Percentiles rank a stretch among this genome's conserved stretches.
Evolutionary conservation across 1,139 yeast species (phyloP).

Genomic region (Wickerhamomyces sp.): DNA sequence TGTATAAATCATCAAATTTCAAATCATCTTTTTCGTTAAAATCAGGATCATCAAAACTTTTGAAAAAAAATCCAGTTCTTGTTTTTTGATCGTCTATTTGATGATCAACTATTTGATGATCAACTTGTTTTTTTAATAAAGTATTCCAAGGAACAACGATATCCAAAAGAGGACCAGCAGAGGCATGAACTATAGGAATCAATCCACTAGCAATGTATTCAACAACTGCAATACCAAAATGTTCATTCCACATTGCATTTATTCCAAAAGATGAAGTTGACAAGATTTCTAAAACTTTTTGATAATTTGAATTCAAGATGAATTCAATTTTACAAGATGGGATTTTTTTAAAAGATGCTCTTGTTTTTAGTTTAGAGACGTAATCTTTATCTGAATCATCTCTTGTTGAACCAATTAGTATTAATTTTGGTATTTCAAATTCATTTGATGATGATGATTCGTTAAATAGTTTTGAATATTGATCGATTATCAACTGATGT

Average conservation of each 20-base stretch:
- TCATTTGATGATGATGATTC: slow-evolving; percentile 6
- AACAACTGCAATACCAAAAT: slow-evolving; percentile 96
- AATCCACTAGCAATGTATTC: slow-evolving; percentile 87
- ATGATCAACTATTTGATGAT: slow-evolving; percentile 17
- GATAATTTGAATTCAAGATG: slow-evolving; percentile 72
- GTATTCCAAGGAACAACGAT: slow-evolving; percentile 62
- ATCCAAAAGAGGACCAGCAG: slow-evolving; percentile 91
- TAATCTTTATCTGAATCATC: slow-evolving; percentile 58
- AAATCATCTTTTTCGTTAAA: slow-evolving; percentile 20
- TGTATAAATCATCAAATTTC: slow-evolving; percentile 39
- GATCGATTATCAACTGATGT: slow-evolving; percentile 61
- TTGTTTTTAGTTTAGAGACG: slow-evolving; percentile 43
- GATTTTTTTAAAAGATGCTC: slow-evolving; percentile 46
- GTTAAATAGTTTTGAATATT: slow-evolving; percentile 49
- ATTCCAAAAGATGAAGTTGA: slow-evolving; percentile 68
- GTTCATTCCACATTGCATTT: slow-evolving; percentile 99
- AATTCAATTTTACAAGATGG: slow-evolving; percentile 50
- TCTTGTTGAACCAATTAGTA: slow-evolving; percentile 83
- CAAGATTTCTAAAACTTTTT: slow-evolving; percentile 50
- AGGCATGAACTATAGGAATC: slow-evolving; percentile 86
- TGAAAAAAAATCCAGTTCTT: slow-evolving; percentile 73
- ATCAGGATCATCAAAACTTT: slow-evolving; percentile 62
- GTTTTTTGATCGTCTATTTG: no score
- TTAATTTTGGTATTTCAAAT: slow-evolving; percentile 42
- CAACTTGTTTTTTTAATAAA: slow-evolving; percentile 23